Percentiles rank a stretch among this genome's conserved stretches.
These are phyloP conservation scores for Phaffia rhodozyma DNA, from an alignment of 1,284 basidiomycete genomes.

Conservation along the genomic window DNA sequence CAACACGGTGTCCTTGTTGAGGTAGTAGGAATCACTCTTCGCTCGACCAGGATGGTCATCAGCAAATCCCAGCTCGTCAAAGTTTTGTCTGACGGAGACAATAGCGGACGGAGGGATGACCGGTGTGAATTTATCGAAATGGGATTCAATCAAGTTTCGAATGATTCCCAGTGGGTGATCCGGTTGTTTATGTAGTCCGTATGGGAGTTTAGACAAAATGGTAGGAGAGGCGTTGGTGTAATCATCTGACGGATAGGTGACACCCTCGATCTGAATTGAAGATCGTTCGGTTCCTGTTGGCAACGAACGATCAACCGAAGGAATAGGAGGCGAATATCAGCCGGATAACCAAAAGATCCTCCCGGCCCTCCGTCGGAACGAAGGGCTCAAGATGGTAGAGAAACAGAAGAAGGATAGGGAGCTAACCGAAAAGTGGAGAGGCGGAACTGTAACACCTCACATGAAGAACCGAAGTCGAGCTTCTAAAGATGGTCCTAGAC, in stretches of 20 bases:
- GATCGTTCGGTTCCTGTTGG: neutral
- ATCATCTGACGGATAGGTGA: slow-evolving; percentile 53
- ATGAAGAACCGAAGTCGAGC: too few relatives aligned
- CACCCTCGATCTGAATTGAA: slow-evolving; percentile 22
- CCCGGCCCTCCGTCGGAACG: neutral
- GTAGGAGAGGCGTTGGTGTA: slow-evolving; percentile 76
- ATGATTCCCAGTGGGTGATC: slow-evolving; percentile 80
- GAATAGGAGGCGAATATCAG: neutral
- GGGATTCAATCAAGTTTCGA: slow-evolving; percentile 67
- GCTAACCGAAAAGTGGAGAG: too few relatives aligned
- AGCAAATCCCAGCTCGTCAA: slow-evolving; percentile 92
- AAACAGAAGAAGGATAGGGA: neutral
- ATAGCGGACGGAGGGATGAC: slow-evolving; percentile 63
- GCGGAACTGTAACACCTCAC: too few relatives aligned
- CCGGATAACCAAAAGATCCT: too few relatives aligned
- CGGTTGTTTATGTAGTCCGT: slow-evolving; percentile 60
- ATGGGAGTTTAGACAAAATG: slow-evolving; percentile 62
- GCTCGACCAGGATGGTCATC: slow-evolving; percentile 84
- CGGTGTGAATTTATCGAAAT: slow-evolving; percentile 55
- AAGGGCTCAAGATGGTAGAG: neutral
- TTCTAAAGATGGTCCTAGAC: too few relatives aligned
- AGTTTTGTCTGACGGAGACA: slow-evolving; percentile 85
- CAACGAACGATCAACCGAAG: neutral
- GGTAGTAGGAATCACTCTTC: slow-evolving; percentile 87
- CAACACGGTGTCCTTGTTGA: slow-evolving; percentile 80